A percentile compares a stretch with the other conserved stretches of the same genome.
Conservation (phyloP, 768 basidiomycete species). For the Sporobolomyces roseus region DNA sequence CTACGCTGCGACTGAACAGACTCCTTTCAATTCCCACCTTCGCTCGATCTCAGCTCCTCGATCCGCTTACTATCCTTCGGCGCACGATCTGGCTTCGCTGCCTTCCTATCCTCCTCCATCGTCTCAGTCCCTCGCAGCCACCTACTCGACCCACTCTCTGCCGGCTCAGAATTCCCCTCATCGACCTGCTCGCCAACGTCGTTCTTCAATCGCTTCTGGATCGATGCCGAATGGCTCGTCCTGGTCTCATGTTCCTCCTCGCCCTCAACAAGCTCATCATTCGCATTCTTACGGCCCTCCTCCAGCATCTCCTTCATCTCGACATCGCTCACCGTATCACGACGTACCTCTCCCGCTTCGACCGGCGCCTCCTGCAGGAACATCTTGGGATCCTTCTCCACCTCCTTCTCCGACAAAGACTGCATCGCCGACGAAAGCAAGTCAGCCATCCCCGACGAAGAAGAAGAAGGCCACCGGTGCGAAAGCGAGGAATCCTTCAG, state of each 20-base stretch:
- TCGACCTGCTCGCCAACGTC: background rate
- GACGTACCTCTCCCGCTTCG: slow-evolving; percentile 3
- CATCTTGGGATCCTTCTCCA: background rate
- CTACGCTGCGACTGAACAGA: background rate
- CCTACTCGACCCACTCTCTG: slow-evolving; percentile 13
- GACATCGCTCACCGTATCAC: slow-evolving; percentile 3
- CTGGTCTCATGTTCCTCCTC: slow-evolving; percentile 10
- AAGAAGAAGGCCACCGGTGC: background rate
- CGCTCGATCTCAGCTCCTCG: slow-evolving; percentile 16
- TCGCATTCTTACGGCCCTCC: slow-evolving; percentile 17
- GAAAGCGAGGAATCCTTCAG: slow-evolving; percentile 6
- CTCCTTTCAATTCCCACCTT: background rate
- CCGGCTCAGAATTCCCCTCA: background rate
- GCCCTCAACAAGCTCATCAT: background rate
- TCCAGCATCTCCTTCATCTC: background rate
- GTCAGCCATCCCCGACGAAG: slow-evolving; percentile 19
- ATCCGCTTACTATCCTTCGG: slow-evolving; percentile 1
- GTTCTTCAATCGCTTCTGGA: slow-evolving; percentile 6
- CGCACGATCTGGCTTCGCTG: background rate
- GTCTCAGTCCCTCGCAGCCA: slow-evolving; percentile 4
- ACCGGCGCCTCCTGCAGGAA: background rate
- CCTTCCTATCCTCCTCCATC: background rate
- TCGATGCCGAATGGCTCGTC: background rate
- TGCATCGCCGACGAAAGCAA: background rate
- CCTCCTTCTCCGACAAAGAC: slow-evolving; percentile 6